Percentiles rank a stretch among this genome's conserved stretches.
phyloP scores from a whole-genome alignment of 2,329 filamentous ascomycete genomes.

The Monilinia laxa region DNA sequence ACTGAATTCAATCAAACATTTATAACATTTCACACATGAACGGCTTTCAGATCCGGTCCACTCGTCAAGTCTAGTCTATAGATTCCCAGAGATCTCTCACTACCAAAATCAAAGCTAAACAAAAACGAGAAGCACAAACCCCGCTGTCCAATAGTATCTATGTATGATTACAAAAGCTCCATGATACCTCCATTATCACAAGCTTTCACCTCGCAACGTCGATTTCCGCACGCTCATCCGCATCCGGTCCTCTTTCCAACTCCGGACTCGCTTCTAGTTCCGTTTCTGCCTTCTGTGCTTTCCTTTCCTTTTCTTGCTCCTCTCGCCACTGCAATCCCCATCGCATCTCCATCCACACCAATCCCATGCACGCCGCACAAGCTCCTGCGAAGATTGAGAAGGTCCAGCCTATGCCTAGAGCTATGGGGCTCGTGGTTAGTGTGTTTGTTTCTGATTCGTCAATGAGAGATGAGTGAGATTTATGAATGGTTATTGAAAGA shows the following conservation, averaged over 20 bases:
- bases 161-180: neutral
- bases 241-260: neutral
- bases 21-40: too few relatives aligned
- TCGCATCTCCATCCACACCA: neutral
- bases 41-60: too few relatives aligned
- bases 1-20: too few relatives aligned
- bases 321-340: neutral
- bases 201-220: neutral
- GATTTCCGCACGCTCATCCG: neutral
- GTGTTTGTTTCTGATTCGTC: neutral
- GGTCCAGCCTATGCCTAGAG: neutral
- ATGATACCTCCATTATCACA: neutral
- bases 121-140: neutral
- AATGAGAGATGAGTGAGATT: neutral
- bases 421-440: neutral
- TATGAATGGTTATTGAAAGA: neutral
- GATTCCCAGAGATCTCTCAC: too few relatives aligned
- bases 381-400: neutral
- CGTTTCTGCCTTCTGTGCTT: neutral
- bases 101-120: neutral
- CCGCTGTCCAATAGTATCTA: neutral
- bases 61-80: too few relatives aligned
- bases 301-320: neutral
- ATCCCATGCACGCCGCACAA: neutral
- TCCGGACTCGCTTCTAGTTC: neutral